phyloP scores from a whole-genome alignment of 495 filamentous ascomycete species.

The Chaetomium cochliodes region DNA sequence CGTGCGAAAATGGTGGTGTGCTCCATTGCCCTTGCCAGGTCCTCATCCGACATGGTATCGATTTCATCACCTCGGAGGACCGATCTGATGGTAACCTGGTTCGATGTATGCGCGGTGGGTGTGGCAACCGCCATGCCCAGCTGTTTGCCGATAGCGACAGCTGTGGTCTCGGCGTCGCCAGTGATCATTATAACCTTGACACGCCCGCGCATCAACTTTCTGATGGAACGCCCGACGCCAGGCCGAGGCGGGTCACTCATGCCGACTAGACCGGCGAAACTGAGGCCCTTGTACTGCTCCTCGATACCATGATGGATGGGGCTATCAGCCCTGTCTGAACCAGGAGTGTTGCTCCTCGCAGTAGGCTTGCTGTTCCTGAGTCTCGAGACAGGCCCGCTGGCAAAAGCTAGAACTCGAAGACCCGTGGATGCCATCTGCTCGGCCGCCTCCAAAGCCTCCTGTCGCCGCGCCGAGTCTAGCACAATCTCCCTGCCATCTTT shows the following conservation, averaged over 20 bases:
- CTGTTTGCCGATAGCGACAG: conserved; percentile 86
- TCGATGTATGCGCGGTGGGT: conserved; percentile 44
- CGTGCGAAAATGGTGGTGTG: conserved; percentile 92
- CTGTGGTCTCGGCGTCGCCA: conserved; percentile 91
- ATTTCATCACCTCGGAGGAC: conserved; percentile 88
- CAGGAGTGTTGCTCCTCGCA: conserved; percentile 38
- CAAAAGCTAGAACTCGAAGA: conserved; percentile 88
- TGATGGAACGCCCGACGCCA: conserved; percentile 84
- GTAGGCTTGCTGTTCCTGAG: conserved; percentile 18
- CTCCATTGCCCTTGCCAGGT: conserved; percentile 77
- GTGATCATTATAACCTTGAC: conserved; percentile 99
- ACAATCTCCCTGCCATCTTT: conserved; percentile 84
- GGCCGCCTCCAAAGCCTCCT: conserved; percentile 75
- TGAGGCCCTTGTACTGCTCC: conserved; percentile 73
- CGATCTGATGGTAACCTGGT: conserved; percentile 55
- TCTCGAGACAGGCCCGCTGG: conserved; percentile 63
- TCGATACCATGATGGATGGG: conserved; percentile 55
- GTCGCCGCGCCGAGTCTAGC: conserved; percentile 72
- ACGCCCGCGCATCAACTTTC: conserved; percentile 85
- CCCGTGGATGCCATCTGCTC: conserved; percentile 89
- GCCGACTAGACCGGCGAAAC: conserved; percentile 87
- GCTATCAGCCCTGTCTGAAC: conserved; percentile 40
- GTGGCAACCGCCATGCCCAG: conserved; percentile 77
- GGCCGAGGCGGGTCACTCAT: conserved; percentile 96
- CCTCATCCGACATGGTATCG: conserved; percentile 80